phyloP scores from a whole-genome alignment of 129 eudicot genomes.

The Helichrysum umbraculigerum region DNA sequence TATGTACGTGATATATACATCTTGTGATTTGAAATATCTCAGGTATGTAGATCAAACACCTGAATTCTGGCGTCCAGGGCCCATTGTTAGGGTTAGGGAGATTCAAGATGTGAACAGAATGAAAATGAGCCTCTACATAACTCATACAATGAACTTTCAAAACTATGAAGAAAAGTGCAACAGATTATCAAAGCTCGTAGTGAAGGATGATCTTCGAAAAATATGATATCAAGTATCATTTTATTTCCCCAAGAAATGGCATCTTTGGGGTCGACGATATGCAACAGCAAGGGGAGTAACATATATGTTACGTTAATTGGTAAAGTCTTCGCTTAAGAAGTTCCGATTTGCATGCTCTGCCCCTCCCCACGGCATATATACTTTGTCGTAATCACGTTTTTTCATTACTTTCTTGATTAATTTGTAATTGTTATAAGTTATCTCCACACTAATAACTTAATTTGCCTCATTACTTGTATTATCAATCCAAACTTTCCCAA shows the following conservation, averaged over 20 bases:
- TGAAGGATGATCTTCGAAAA: not conserved
- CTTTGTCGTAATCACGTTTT: too few relatives aligned
- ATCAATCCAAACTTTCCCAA: too few relatives aligned
- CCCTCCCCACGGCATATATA: too few relatives aligned
- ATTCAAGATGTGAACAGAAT: conserved; percentile 3
- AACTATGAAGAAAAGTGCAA: not conserved
- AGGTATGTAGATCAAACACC: not conserved
- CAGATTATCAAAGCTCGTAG: not conserved
- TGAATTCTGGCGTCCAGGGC: not conserved
- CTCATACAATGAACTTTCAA: not conserved
- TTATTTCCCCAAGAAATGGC: not conserved
- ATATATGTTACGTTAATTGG: too few relatives aligned
- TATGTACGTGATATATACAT: too few relatives aligned
- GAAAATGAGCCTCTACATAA: not conserved
- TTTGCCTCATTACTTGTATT: too few relatives aligned
- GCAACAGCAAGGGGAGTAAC: too few relatives aligned
- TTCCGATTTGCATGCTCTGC: not conserved
- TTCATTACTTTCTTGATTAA: too few relatives aligned
- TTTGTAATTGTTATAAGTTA: too few relatives aligned
- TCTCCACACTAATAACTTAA: too few relatives aligned
- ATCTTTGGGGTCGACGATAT: not conserved
- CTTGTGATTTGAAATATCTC: not conserved
- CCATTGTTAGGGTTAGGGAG: not conserved
- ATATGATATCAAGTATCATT: not conserved
- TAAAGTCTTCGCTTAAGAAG: not conserved